Percentiles rank a stretch among this genome's conserved stretches.
Evolutionary conservation across 2,329 filamentous ascomycete species (phyloP).

Genomic region (Alternaria triticina): DNA sequence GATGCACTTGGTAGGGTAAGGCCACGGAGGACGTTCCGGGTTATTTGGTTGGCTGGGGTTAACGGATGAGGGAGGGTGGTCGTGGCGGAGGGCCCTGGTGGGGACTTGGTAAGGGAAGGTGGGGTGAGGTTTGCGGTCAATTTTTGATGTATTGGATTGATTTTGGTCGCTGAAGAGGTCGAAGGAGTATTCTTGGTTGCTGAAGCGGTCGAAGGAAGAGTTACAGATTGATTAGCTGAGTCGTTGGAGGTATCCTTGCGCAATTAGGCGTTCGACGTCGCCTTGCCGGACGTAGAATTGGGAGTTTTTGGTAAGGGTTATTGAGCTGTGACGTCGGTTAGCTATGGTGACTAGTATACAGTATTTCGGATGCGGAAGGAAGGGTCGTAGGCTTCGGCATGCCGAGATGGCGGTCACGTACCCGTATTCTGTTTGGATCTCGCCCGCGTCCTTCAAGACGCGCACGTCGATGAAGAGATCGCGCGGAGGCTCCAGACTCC

Average conservation of each 20-base stretch:
- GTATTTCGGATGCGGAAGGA: background rate
- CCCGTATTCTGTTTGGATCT: conserved; percentile 99
- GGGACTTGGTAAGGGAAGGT: background rate
- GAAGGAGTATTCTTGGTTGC: background rate
- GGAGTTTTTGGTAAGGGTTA: conserved; percentile 96
- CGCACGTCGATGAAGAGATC: conserved; percentile 97
- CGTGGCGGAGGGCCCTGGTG: background rate
- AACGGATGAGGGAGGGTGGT: too few relatives aligned
- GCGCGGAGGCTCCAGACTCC: conserved; percentile 88
- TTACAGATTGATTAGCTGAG: conserved; percentile 67
- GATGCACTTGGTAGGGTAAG: background rate
- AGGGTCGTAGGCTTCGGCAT: background rate
- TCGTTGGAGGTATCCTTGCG: conserved; percentile 93
- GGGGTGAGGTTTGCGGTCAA: background rate
- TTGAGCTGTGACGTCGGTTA: conserved; percentile 65
- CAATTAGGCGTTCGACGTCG: conserved; percentile 92
- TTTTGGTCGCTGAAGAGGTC: background rate
- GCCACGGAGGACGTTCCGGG: background rate
- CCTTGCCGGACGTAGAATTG: conserved; percentile 97
- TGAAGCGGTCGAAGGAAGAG: background rate
- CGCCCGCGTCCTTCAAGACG: conserved; percentile 93
- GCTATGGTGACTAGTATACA: background rate
- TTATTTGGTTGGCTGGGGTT: background rate
- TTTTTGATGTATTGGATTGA: background rate
- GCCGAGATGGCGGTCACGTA: conserved; percentile 55